phyloP scores from a whole-genome alignment of 306 rosid species.

The Gynostemma pentaphyllum region DNA sequence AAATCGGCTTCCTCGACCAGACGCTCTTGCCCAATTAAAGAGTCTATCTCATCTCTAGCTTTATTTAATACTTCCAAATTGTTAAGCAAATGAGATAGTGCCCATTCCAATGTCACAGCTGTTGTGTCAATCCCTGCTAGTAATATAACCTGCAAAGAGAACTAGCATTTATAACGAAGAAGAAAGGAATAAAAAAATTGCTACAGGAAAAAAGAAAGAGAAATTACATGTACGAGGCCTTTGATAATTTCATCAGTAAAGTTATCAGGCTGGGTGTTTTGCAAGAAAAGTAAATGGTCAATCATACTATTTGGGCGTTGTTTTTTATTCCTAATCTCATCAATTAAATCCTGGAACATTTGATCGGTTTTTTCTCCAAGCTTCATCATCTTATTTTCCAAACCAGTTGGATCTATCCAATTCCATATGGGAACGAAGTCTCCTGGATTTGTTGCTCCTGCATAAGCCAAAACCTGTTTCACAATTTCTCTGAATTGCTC shows the following conservation, averaged over 20 bases:
- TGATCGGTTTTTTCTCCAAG: not conserved
- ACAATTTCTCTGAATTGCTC: not conserved
- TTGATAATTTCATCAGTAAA: not conserved
- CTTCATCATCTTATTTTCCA: not conserved
- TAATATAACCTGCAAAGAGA: not conserved
- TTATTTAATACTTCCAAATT: not conserved
- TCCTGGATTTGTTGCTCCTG: not conserved
- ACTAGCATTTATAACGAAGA: not conserved
- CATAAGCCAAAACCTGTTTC: not conserved
- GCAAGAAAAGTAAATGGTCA: not conserved
- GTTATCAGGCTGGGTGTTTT: not conserved
- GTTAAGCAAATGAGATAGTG: not conserved
- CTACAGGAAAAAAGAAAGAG: not conserved
- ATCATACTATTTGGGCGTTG: not conserved
- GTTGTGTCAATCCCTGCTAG: not conserved
- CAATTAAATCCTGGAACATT: not conserved
- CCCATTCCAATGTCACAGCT: not conserved
- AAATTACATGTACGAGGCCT: not conserved
- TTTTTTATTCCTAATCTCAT: not conserved
- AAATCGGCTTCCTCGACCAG: not conserved
- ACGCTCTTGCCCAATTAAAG: not conserved
- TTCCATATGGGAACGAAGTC: not conserved
- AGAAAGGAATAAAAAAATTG: not conserved
- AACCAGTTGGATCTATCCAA: conserved; percentile 2
- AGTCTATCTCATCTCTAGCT: not conserved